phyloP scores from a whole-genome alignment of 306 rosid genomes.

The Myrica gale region DNA sequence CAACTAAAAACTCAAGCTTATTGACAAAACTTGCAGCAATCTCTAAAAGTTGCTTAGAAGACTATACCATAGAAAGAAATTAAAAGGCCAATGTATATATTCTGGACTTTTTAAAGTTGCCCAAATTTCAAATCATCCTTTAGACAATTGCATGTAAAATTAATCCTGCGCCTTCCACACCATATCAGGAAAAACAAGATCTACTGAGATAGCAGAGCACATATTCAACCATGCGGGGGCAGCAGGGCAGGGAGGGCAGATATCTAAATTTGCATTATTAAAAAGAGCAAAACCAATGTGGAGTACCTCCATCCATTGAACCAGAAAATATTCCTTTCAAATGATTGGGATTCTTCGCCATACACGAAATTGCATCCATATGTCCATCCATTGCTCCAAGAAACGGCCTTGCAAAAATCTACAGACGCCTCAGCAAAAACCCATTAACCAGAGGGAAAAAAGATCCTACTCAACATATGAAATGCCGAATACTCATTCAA shows the following conservation, averaged over 20 bases:
- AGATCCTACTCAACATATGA: not conserved
- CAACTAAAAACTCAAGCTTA: not conserved
- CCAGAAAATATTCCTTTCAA: constrained; percentile 85
- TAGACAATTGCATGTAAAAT: not conserved
- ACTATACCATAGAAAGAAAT: not conserved
- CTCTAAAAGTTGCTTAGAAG: not conserved
- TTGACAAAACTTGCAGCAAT: not conserved
- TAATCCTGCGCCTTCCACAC: not conserved
- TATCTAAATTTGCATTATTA: too few relatives aligned
- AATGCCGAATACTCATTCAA: not conserved
- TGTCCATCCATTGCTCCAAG: constrained; percentile 96
- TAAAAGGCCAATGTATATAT: not conserved
- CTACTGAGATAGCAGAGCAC: not conserved
- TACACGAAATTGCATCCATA: constrained; percentile 74
- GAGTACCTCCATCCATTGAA: constrained; percentile 95
- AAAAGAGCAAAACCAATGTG: not conserved
- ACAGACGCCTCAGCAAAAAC: not conserved
- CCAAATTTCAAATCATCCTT: not conserved
- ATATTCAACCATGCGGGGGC: too few relatives aligned
- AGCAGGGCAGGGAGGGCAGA: too few relatives aligned
- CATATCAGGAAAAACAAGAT: too few relatives aligned
- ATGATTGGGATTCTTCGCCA: constrained; percentile 83
- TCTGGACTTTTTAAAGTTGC: too few relatives aligned
- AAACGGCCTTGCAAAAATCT: constrained; percentile 95
- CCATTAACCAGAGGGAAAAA: not conserved